Percentiles rank a stretch among this genome's conserved stretches.
phyloP scores from a whole-genome alignment of 1,139 yeast species.

The Suhomyces choctaworum region DNA sequence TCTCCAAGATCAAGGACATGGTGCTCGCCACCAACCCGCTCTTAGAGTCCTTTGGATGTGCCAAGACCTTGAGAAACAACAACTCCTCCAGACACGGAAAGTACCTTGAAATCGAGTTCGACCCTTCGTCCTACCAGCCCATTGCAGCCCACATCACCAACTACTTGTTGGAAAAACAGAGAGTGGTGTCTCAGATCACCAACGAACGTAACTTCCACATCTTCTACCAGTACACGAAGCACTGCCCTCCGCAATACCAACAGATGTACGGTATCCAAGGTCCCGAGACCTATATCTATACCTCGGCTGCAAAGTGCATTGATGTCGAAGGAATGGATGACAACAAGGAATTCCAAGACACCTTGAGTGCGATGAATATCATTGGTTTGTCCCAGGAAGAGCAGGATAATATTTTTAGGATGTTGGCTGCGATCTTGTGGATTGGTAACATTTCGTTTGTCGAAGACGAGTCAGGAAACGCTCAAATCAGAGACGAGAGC shows the following conservation, averaged over 20 bases:
- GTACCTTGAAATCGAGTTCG: slow-evolving; percentile 88
- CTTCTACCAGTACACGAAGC: slow-evolving; percentile 92
- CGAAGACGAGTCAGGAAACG: slow-evolving; percentile 87
- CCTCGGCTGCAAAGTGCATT: slow-evolving; percentile 84
- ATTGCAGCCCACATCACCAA: slow-evolving; percentile 95
- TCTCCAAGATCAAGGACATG: slow-evolving; percentile 91
- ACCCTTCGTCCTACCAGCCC: slow-evolving; percentile 73
- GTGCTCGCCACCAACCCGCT: slow-evolving; percentile 97
- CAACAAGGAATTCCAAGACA: slow-evolving; percentile 71
- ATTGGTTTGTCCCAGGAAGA: slow-evolving; percentile 82
- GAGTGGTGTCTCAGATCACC: slow-evolving; percentile 91
- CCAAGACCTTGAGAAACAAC: slow-evolving; percentile 93
- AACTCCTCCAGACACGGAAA: slow-evolving; percentile 98
- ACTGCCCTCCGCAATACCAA: slow-evolving; percentile 82
- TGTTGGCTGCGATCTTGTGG: slow-evolving; percentile 88
- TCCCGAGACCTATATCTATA: slow-evolving; percentile 89
- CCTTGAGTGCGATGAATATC: slow-evolving; percentile 79
- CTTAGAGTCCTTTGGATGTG: slow-evolving; percentile 97
- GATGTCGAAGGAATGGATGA: slow-evolving; percentile 88
- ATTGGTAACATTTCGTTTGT: slow-evolving; percentile 86
- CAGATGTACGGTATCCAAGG: slow-evolving; percentile 85
- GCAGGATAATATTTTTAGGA: slow-evolving; percentile 86
- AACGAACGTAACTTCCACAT: slow-evolving; percentile 97
- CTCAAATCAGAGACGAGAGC: slow-evolving; percentile 75
- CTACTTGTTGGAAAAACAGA: slow-evolving; percentile 87